Percentiles rank a stretch among this genome's conserved stretches.
Evolutionary conservation across 805 yeast genomes (phyloP).

Genomic region (Schwanniomyces sp.): DNA sequence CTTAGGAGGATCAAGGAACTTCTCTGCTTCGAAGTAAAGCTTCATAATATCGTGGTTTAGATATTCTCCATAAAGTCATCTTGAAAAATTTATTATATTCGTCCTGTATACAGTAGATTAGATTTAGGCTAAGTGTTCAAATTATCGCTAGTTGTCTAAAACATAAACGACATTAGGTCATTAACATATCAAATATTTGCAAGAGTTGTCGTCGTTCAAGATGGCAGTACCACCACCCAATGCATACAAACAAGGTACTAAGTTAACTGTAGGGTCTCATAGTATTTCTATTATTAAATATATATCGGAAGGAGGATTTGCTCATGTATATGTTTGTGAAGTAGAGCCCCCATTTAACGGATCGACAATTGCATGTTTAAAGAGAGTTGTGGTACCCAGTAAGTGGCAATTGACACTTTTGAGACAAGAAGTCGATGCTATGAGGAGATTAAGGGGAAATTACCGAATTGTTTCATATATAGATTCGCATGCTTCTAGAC

Average conservation of each 20-base stretch:
- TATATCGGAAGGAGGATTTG: conserved; percentile 91
- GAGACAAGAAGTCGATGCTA: conserved; percentile 95
- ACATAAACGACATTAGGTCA: background rate
- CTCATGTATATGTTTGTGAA: conserved; percentile 84
- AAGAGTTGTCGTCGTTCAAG: background rate
- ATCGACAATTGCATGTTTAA: conserved; percentile 69
- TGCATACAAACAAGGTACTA: conserved; percentile 74
- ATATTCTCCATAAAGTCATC: background rate
- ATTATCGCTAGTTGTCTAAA: background rate
- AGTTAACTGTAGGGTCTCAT: conserved; percentile 82
- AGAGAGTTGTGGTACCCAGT: conserved; percentile 93
- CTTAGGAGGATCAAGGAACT: conserved; percentile 27
- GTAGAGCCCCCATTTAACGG: conserved; percentile 56
- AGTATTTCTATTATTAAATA: conserved; percentile 65
- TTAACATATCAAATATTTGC: background rate
- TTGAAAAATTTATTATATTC: background rate
- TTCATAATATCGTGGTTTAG: conserved; percentile 24
- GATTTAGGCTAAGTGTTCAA: background rate
- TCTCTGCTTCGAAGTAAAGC: conserved; percentile 44
- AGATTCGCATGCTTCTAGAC: conserved; percentile 90
- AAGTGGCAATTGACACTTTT: conserved; percentile 78
- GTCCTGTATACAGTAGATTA: background rate
- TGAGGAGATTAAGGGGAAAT: conserved; percentile 83
- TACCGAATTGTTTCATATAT: conserved; percentile 83
- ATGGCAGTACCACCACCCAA: conserved; percentile 49